Conservation (phyloP, 2,329 filamentous ascomycete species). For the Helotiales sp. region DNA sequence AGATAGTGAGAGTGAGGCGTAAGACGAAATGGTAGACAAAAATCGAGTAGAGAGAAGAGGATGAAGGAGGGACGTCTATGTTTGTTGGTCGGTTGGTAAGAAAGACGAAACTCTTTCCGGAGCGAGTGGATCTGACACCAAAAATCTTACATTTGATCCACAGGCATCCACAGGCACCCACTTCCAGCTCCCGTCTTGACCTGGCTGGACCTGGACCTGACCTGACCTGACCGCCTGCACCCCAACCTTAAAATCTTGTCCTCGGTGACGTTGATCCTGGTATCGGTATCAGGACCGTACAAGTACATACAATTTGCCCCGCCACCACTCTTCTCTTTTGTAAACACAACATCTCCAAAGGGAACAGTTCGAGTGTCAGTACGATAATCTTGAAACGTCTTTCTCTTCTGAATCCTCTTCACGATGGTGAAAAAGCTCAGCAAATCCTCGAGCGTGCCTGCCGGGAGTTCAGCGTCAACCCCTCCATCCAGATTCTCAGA, state of each 20-base stretch:
- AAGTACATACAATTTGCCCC: neutral
- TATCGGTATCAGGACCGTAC: neutral
- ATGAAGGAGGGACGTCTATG: neutral
- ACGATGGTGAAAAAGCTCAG: constrained; percentile 36
- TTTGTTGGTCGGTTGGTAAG: constrained; percentile 1
- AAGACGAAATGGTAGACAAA: neutral
- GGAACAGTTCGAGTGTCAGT: neutral
- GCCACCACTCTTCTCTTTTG: neutral
- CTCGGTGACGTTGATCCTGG: neutral
- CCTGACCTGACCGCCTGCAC: neutral
- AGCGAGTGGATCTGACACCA: neutral
- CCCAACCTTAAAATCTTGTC: neutral
- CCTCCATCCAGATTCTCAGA: constrained; percentile 39
- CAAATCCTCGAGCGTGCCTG: constrained; percentile 23
- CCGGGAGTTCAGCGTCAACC: constrained; percentile 21
- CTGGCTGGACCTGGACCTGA: too few relatives aligned
- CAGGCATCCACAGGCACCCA: neutral
- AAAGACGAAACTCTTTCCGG: constrained; percentile 10
- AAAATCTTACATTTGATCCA: neutral
- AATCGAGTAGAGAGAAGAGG: neutral
- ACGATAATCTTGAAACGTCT: neutral
- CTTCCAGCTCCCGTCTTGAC: too few relatives aligned
- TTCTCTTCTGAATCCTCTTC: constrained; percentile 17
- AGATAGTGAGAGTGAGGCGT: neutral
- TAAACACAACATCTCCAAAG: neutral